Evolutionary conservation across 2,329 filamentous ascomycete species (phyloP).

Genomic region (Atkinsonella hypoxylon): DNA sequence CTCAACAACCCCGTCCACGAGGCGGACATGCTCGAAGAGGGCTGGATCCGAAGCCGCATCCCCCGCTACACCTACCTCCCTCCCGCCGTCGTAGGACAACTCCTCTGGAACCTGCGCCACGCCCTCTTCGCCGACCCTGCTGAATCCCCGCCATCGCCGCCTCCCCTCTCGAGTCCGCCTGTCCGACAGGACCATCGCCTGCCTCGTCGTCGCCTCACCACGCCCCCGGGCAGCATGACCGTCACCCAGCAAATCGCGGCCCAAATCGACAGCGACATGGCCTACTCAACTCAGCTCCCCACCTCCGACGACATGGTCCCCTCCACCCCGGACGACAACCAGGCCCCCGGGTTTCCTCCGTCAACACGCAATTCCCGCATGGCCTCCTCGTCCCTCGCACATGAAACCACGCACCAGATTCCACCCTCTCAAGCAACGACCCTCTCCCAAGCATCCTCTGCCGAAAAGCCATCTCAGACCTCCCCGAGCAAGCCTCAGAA

Average conservation of each 20-base stretch:
- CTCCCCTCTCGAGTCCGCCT: neutral
- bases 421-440: conserved; percentile 26
- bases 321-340: conserved; percentile 18
- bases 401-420: conserved; percentile 2
- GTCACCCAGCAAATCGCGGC: conserved; percentile 40
- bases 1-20: conserved; percentile 47
- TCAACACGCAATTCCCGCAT: neutral
- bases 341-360: conserved; percentile 2
- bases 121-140: conserved; percentile 28
- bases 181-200: neutral
- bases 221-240: conserved; percentile 17
- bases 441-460: conserved; percentile 22
- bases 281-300: conserved; percentile 25
- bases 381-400: conserved; percentile 5
- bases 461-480: conserved; percentile 12
- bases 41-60: conserved; percentile 40
- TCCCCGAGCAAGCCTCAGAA: neutral
- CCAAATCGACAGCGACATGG: conserved; percentile 36
- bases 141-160: conserved; percentile 7
- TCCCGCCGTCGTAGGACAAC: conserved; percentile 43
- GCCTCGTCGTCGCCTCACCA: neutral
- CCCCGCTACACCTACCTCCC: conserved; percentile 41
- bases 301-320: conserved; percentile 17
- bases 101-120: conserved; percentile 46
- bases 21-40: conserved; percentile 38